phyloP scores from a whole-genome alignment of 306 rosid species.

The Gastrolobium villosum region DNA sequence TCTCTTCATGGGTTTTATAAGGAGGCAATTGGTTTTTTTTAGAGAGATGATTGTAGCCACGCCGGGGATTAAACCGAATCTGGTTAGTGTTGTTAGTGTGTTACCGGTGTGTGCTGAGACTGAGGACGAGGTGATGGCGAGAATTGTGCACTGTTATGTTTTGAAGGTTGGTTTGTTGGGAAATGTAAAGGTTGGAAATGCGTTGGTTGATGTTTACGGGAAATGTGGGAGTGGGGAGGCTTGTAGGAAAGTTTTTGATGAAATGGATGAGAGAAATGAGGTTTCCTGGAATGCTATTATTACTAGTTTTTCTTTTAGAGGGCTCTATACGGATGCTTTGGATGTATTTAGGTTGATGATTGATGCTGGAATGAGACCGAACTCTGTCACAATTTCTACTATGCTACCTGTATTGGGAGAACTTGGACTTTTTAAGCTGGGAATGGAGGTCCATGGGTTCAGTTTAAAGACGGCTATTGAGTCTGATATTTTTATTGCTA shows the following conservation, averaged over 20 bases:
- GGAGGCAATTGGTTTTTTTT: slow-evolving; percentile 58
- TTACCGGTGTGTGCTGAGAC: slow-evolving; percentile 75
- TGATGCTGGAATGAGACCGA: slow-evolving; percentile 63
- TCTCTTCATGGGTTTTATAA: slow-evolving; percentile 58
- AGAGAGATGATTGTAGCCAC: slow-evolving; percentile 56
- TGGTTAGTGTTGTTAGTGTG: slow-evolving; percentile 68
- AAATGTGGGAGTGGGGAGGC: slow-evolving; percentile 76
- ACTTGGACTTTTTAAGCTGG: slow-evolving; percentile 61
- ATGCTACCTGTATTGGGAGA: slow-evolving; percentile 81
- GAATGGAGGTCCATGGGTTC: slow-evolving; percentile 79
- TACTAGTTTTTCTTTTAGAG: slow-evolving; percentile 71
- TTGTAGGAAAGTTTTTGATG: slow-evolving; percentile 71
- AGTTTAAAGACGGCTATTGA: slow-evolving; percentile 66
- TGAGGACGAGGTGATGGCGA: slow-evolving; percentile 60
- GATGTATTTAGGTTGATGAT: slow-evolving; percentile 72
- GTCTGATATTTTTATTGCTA: slow-evolving; percentile 71
- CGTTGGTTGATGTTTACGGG: slow-evolving; percentile 83
- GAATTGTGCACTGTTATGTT: slow-evolving; percentile 71
- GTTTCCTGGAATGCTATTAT: slow-evolving; percentile 91
- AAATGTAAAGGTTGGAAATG: slow-evolving; percentile 68
- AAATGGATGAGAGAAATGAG: slow-evolving; percentile 71
- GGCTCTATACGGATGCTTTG: slow-evolving; percentile 60
- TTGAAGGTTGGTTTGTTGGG: slow-evolving; percentile 76
- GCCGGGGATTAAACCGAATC: slow-evolving; percentile 59
- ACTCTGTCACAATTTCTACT: slow-evolving; percentile 76